Evolutionary conservation across 2,329 filamentous ascomycete genomes (phyloP), one percentile per base, ranked within the genome.

Genomic region (Penicillium freii): DNA sequence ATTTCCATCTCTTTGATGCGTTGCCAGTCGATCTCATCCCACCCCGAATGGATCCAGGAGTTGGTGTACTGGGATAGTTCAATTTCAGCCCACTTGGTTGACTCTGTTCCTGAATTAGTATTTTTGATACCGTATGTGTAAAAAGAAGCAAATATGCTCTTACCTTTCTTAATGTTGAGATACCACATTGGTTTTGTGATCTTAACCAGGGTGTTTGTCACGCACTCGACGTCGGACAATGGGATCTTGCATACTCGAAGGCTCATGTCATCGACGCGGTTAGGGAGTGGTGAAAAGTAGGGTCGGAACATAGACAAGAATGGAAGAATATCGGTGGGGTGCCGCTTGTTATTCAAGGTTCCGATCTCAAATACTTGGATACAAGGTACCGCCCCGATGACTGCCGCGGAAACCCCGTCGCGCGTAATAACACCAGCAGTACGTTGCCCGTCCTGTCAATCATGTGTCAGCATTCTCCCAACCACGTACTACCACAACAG

Each of bases 291-390:
- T 11, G 87, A 83, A 64, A 95, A 85, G 45, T 87, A 79, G 42
- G 81, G 80, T 15, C 89, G 83, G 71, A 94, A 91, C 0, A 78
- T 77, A 5, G 88, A 84, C 2, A 96, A 76, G 69, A 92, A 97
- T 0, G 94, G 92, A 11, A 99, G 80, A 36, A 95, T 81, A 69
- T 97, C 93, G n/a, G 87, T 90, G 17, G 89, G 85, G 67, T 92
- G 87, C 38, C 91, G 84, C 55, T 85, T 84, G 56, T 86, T 82
- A 56, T 88, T 82, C 39, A 85, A 78, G 1, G 87, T 83, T 60
- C 83, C 87, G 61, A 97, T 86, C 67, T 94, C 91, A 44, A 94
- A 82, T 1, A 96, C 84, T 65, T 91, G 88, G 15, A 97, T 77
- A 8, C 82, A 87, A 1, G 91, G 89, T 48, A 84, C 81, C 21